These are phyloP conservation scores for Botrytis porri DNA, from an alignment of 2,329 filamentous ascomycete genomes.

Conservation along the genomic window DNA sequence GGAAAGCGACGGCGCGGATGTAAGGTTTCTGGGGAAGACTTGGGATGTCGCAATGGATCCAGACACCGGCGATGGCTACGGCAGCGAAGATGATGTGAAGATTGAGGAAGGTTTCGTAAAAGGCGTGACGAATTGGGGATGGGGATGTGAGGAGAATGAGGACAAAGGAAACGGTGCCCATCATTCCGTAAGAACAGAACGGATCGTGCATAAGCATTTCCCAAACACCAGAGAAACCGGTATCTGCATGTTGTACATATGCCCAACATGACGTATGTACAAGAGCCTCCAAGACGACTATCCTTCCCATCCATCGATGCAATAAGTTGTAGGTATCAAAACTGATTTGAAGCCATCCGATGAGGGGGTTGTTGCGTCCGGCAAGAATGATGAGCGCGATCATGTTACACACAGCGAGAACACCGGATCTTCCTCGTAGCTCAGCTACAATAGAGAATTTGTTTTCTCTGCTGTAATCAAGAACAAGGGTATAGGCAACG, in stretches of 20 bases:
- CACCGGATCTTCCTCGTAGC: slow-evolving; percentile 80
- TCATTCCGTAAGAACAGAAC: slow-evolving; percentile 64
- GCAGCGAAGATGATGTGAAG: slow-evolving; percentile 75
- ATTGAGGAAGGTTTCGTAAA: slow-evolving; percentile 95
- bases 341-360: slow-evolving; percentile 75
- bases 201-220: slow-evolving; percentile 53
- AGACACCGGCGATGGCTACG: slow-evolving; percentile 66
- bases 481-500: slow-evolving; percentile 57
- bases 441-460: slow-evolving; percentile 70
- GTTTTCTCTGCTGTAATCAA: slow-evolving; percentile 59
- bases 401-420: slow-evolving; percentile 84
- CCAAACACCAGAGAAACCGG: slow-evolving; percentile 58
- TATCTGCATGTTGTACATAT: slow-evolving; percentile 64
- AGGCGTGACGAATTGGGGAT: slow-evolving; percentile 84
- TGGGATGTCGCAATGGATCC: slow-evolving; percentile 72
- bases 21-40: slow-evolving; percentile 66
- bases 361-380: slow-evolving; percentile 89
- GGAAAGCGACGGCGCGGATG: slow-evolving; percentile 67
- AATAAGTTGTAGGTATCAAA: slow-evolving; percentile 96
- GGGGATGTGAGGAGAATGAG: slow-evolving; percentile 67
- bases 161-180: slow-evolving; percentile 59
- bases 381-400: slow-evolving; percentile 86
- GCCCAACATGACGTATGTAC: slow-evolving; percentile 72
- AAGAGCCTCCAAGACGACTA: slow-evolving; percentile 66
- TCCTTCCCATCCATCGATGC: slow-evolving; percentile 78